Evolutionary conservation across 2,329 filamentous ascomycete species (phyloP), one percentile per base, ranked within the genome.

Genomic region (Alternaria longipes): DNA sequence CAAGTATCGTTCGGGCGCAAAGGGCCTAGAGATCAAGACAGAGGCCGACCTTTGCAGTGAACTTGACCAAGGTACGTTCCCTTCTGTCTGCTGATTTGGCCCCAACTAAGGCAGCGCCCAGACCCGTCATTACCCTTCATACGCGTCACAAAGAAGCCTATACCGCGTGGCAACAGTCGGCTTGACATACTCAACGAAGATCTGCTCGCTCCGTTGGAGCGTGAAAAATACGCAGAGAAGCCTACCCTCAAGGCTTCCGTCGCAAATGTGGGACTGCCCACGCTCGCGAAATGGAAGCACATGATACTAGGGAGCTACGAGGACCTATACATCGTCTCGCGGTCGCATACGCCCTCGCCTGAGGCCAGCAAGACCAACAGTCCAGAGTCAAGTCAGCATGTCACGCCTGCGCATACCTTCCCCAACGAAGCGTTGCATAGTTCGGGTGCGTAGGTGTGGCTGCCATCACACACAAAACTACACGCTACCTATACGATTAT

Each of bases 241-340:
- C 81, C 82, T 28, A 82, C 81, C 52, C 79, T 78, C 72, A 81
- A 83, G 69, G 78, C 78, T n/a, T 81, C 79, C 1, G 74, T 84
- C 54, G 82, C 83, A 20, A 82, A 81, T 54, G 75, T 84, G 59
- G 80, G 81, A 49, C 74, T 84, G 22, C 81, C 82, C 6, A 77
- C 74, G 11, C 68, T 70, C 30, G 80, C 81, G 9, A 83, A 82
- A 65, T 82, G 81, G 78, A 81, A 81, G 60, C 77, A 81, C 40
- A 72, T 83, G 63, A 68, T 84, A 16, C 74, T 82, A 58, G 80
- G 81, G 57, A 79, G 77, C 58, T 84, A 79, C 63, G 77, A 81
- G 24, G 79, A 84, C 36, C 75, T 84, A n/a, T 84, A 81, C 70
- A 84, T 84, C 61, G 80, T 84, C 18, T 81, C 78, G 50, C 77